Evolutionary conservation across 2,329 filamentous ascomycete species (phyloP), one percentile per base, ranked within the genome.

Genomic region (Leptographium procerum): DNA sequence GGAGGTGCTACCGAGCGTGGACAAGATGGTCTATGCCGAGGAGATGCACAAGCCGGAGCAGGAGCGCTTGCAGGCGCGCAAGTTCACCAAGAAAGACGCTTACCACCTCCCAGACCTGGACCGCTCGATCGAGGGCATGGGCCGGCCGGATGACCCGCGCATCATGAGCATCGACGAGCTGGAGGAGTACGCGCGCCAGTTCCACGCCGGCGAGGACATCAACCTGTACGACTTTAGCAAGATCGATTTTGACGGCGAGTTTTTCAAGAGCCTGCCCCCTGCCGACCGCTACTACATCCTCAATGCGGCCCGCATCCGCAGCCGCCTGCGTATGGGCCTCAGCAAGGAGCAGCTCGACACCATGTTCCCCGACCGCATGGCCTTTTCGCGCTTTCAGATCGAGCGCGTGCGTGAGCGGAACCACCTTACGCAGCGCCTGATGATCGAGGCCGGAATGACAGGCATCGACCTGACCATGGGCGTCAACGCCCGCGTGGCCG

Each of bases 351-450:
- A 99, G 71, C 74, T 99, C 16, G 91, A 97, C 64, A 83, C 80
- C 52, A 99, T 99, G 94, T 99, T 99, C 69, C 92, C 94, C 0
- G 88, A 99, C 69, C 84, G 94, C 29, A 96, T 99, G 91, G 94
- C 87, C 0, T 99, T 99, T 68, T 96, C 91, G 1, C 87, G 81
- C 61, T 99, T 99, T 67, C 94, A 99, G 71, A 96, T 99, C 59
- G 94, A 97, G 69, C 80, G 94, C 59, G 95, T 97, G 13, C 84
- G 81, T 64, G 92, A 99, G 73, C 81, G 95, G 55, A 99, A 99
- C 66, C 88, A 96, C 62, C 79, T 99, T 33, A 99, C 95, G 0
- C 94, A 99, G 69, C 81, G 92, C 45, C 75, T 99, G 59, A 99
- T 99, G 94, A 84, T 89, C 65, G 82, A 99, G 65, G 91, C 92